A percentile compares a stretch with the other conserved stretches of the same genome.
Conservation (phyloP, 1,284 basidiomycete species). For the Ceratobasidium papillatum region DNA sequence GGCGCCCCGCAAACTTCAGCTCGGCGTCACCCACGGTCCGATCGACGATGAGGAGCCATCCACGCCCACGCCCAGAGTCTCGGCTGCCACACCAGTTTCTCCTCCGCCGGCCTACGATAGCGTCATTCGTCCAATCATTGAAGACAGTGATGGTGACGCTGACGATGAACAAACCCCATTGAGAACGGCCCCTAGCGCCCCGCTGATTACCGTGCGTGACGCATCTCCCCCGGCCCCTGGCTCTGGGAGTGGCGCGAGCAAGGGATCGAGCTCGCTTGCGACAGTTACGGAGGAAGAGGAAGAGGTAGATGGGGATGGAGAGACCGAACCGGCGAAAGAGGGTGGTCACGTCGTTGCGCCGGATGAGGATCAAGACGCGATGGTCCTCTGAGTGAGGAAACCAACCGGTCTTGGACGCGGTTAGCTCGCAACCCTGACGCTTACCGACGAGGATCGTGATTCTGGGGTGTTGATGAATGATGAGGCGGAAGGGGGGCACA, state of each 20-base stretch:
- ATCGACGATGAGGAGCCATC: conserved; percentile 20
- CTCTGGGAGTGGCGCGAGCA: conserved; percentile 9
- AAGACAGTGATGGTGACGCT: conserved; percentile 27
- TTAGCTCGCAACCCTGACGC: not conserved
- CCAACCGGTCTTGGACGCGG: not conserved
- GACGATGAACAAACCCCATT: conserved; percentile 32
- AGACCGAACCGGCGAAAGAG: not conserved
- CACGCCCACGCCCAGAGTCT: not conserved
- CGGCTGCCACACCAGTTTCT: not conserved
- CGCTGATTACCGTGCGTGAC: conserved; percentile 2
- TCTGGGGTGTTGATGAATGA: conserved; percentile 25
- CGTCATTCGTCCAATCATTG: conserved; percentile 5
- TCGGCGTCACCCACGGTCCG: conserved; percentile 17
- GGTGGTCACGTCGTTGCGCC: not conserved
- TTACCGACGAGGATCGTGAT: not conserved
- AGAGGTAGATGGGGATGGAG: not conserved
- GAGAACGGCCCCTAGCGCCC: not conserved
- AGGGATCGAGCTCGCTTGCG: conserved; percentile 20
- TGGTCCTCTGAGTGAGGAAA: conserved; percentile 5
- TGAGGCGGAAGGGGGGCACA: conserved; percentile 16
- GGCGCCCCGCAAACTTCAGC: conserved; percentile 19
- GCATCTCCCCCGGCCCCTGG: conserved; percentile 23
- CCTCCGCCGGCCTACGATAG: conserved; percentile 28
- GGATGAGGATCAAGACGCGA: conserved; percentile 11
- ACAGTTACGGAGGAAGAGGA: conserved; percentile 34